Evolutionary conservation across 2,329 filamentous ascomycete genomes (phyloP), one percentile per base, ranked within the genome.

Genomic region (Ophiostoma pallidulum): DNA sequence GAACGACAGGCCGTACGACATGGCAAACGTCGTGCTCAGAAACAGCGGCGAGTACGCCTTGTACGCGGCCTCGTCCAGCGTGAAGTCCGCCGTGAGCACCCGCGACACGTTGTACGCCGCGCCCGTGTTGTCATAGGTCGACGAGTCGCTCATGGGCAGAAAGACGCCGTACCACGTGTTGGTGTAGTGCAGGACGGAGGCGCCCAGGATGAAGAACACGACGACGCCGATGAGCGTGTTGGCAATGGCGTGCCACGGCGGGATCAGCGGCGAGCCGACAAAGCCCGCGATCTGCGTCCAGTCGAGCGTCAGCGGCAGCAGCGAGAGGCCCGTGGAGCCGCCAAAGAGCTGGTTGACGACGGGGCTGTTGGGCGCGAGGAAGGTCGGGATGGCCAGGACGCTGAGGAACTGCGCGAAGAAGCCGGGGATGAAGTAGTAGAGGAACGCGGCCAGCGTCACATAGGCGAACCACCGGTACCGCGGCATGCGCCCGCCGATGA

Each of bases 171-270:
- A 86, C 77, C 81, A 87, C 0, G 71, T 66, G 9, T 78, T 78
- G 7, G 69, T 74, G 58, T 80, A 89, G 59, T 88, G 82, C 16
- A 88, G 64, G 5, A 72, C 65, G 0, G 74, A 68, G 1, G 76
- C 69, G 3, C 73, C 63, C n/a, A 84, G 61, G 49, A 85, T 72
- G 58, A 78, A 85, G 59, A 84, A 86, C 1, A 74, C 22, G 1
- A 84, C 68, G 24, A 86, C 75, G 14, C 82, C 82, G 29, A 86
- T 76, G 35, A 84, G 61, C 0, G 80, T 85, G 58, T 88, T 88
- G 49, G 78, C 81, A 53, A 86, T 86, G 8, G 82, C 83, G 59
- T 82, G 77, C 75, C 81, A 87, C 5, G 83, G 83, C 3, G 81
- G 76, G 42, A 86, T 81, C 32, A 87, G 64, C 18, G 82, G 83